These are phyloP conservation scores for Xylaria multiplex DNA, from an alignment of 2,329 filamentous ascomycete genomes.

Conservation along the genomic window DNA sequence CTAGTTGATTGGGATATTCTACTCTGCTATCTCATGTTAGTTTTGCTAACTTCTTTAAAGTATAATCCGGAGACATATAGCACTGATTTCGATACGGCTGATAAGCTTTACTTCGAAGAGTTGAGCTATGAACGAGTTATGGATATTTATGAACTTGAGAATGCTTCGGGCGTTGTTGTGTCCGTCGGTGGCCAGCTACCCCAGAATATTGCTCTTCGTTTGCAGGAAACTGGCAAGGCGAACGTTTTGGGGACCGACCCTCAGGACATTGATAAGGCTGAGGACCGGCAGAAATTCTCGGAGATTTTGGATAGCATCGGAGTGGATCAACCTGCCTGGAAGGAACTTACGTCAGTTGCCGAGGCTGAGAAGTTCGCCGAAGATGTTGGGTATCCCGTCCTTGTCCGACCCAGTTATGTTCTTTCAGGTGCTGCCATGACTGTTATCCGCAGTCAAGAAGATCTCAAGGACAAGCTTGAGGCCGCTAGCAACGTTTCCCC, in stretches of 20 bases:
- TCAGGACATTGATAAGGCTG: slow-evolving; percentile 94
- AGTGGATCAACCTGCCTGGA: slow-evolving; percentile 97
- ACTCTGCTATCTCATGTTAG: slow-evolving; percentile 4
- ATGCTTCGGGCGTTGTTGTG: slow-evolving; percentile 86
- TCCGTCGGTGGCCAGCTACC: slow-evolving; percentile 96
- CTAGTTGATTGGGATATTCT: background rate
- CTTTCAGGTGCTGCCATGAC: slow-evolving; percentile 99
- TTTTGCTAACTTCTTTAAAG: slow-evolving; percentile 23
- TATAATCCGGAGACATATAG: slow-evolving; percentile 69
- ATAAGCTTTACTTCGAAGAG: slow-evolving; percentile 96
- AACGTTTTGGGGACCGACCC: slow-evolving; percentile 94
- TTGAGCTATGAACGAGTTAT: slow-evolving; percentile 96
- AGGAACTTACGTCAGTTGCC: slow-evolving; percentile 89
- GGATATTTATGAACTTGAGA: slow-evolving; percentile 97
- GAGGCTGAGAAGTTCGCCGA: slow-evolving; percentile 90
- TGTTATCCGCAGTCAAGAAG: slow-evolving; percentile 86
- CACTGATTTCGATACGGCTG: slow-evolving; percentile 89
- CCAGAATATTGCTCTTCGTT: slow-evolving; percentile 94
- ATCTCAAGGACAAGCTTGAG: slow-evolving; percentile 93
- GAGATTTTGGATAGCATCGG: slow-evolving; percentile 96
- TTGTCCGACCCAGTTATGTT: slow-evolving; percentile 94
- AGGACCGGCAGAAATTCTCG: slow-evolving; percentile 98
- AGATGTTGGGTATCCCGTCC: slow-evolving; percentile 88
- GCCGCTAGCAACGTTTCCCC: slow-evolving; percentile 91
- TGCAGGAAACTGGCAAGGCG: slow-evolving; percentile 90